A percentile compares a stretch with the other conserved stretches of the same genome.
Conservation (phyloP, 306 rosid genomes). For the Hippophae tibetana region DNA sequence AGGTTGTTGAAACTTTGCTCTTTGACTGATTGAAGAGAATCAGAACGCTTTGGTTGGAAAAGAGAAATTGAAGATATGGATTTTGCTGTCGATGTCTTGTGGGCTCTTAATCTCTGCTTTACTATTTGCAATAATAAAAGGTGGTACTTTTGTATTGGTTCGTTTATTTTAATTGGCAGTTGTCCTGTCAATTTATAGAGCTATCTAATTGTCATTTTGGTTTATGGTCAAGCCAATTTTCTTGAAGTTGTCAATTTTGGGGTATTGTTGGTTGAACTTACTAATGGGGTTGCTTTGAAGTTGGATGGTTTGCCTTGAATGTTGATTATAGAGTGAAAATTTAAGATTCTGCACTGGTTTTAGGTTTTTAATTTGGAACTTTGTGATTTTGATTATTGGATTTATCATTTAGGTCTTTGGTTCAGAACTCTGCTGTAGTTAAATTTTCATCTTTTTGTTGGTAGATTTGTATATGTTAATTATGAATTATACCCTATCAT, state of each 20-base stretch:
- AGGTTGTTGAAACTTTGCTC: too few relatives aligned
- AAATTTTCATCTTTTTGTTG: slow-evolving; percentile 3
- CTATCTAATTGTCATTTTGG: slow-evolving; percentile 4
- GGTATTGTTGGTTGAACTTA: slow-evolving; percentile 4
- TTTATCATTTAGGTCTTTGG: slow-evolving; percentile 7
- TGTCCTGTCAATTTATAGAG: slow-evolving; percentile 11
- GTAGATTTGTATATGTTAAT: slow-evolving; percentile 13
- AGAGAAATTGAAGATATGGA: slow-evolving; percentile 29
- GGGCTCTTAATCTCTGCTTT: slow-evolving; percentile 34
- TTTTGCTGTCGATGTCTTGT: slow-evolving; percentile 26
- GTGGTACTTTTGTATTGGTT: slow-evolving; percentile 24
- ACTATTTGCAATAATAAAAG: slow-evolving; percentile 38
- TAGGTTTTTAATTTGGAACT: slow-evolving; percentile 4
- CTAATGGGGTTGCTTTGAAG: slow-evolving; percentile 6
- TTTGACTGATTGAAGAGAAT: slow-evolving; percentile 4
- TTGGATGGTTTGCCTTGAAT: slow-evolving; percentile 13
- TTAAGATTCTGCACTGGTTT: slow-evolving; percentile 13
- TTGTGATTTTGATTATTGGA: slow-evolving; percentile 1
- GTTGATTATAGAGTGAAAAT: slow-evolving; percentile 4
- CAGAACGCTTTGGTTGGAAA: slow-evolving; percentile 25
- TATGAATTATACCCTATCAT: background rate
- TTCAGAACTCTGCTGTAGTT: background rate
- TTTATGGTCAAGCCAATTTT: background rate
- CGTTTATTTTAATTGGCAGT: slow-evolving; percentile 3
- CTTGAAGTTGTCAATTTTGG: background rate